phyloP scores from a whole-genome alignment of 73 alveolate genomes.

The Tetrahymena malaccensis region DNA sequence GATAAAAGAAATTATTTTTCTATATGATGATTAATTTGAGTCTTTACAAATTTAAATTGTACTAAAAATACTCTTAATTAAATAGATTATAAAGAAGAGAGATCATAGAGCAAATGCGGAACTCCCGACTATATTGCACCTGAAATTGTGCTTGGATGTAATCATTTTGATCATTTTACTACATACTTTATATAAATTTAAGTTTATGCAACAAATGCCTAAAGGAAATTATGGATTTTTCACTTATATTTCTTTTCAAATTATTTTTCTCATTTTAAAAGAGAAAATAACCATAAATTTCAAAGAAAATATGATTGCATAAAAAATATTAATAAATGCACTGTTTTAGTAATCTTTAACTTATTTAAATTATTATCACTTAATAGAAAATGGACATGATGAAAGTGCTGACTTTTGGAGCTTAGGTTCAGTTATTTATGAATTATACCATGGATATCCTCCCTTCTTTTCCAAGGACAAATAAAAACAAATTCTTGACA shows the following conservation, averaged over 20 bases:
- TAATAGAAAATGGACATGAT: not conserved
- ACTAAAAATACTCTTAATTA: not conserved
- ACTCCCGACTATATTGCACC: slow-evolving; percentile 89
- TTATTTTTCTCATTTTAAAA: too few species aligned
- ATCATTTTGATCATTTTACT: not conserved
- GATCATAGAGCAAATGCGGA: slow-evolving; percentile 30
- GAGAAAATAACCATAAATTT: not conserved
- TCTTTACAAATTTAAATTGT: not conserved
- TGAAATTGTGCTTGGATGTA: slow-evolving; percentile 49
- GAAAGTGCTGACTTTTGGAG: not conserved
- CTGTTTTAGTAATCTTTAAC: not conserved
- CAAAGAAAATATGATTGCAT: too few species aligned
- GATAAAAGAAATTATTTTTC: not conserved
- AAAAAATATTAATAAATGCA: too few species aligned
- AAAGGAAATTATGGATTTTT: too few species aligned
- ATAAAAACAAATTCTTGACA: not conserved
- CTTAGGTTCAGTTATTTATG: not conserved
- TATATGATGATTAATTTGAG: not conserved
- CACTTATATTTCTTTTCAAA: not conserved
- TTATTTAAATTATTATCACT: not conserved
- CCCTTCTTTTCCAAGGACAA: not conserved
- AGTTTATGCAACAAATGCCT: not conserved
- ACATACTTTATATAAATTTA: not conserved
- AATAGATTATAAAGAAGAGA: not conserved
- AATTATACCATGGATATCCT: not conserved